Conservation (phyloP, 306 rosid species). For the Pyrus communis region DNA sequence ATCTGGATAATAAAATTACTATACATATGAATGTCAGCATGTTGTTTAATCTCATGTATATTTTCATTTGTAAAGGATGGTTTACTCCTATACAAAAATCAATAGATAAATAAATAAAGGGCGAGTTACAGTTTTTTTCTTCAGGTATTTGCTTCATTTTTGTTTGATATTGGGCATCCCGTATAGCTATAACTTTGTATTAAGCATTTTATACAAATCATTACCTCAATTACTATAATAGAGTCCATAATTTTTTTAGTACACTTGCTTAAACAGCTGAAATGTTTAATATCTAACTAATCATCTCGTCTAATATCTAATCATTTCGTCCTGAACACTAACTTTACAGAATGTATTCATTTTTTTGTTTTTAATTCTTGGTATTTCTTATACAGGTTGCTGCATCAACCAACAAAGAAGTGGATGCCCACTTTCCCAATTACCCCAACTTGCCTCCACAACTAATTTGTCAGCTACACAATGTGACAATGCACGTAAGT, state of each 20-base stretch:
- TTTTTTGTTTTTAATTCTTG: background rate
- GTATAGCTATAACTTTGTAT: background rate
- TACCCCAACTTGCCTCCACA: constrained; percentile 68
- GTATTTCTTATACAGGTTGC: constrained; percentile 44
- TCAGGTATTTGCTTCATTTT: background rate
- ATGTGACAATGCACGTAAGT: constrained; percentile 73
- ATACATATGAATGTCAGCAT: background rate
- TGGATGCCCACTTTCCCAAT: constrained; percentile 63
- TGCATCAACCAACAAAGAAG: constrained; percentile 67
- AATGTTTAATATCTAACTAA: background rate
- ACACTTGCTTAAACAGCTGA: background rate
- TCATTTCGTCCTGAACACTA: background rate
- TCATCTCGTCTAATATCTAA: background rate
- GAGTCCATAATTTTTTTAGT: background rate
- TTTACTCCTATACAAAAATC: background rate
- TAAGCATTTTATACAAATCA: background rate
- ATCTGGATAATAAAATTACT: background rate
- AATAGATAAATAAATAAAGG: background rate
- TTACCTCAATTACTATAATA: background rate
- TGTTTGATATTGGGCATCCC: background rate
- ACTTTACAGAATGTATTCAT: background rate
- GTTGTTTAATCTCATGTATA: background rate
- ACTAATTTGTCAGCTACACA: constrained; percentile 65
- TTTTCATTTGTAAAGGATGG: background rate
- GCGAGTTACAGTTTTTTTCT: background rate